These are phyloP conservation scores for Leccinum pellstonianum DNA, from an alignment of 768 basidiomycete genomes.

Conservation along the genomic window DNA sequence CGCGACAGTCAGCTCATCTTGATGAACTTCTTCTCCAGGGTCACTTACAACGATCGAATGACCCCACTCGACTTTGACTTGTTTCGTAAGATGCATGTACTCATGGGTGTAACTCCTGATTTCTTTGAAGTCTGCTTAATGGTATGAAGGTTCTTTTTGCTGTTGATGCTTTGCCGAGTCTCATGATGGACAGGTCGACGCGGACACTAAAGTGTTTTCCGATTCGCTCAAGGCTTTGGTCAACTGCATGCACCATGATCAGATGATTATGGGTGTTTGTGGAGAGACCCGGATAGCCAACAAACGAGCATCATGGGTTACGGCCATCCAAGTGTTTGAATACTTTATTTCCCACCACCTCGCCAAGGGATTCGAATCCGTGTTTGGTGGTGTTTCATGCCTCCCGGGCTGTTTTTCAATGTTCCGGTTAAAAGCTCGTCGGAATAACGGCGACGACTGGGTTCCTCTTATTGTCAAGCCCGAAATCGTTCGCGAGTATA, in stretches of 20 bases:
- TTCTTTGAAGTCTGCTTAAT: conserved; percentile 97
- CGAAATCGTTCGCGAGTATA: conserved; percentile 96
- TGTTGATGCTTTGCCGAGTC: not conserved
- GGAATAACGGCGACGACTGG: conserved; percentile 90
- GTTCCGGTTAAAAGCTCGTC: conserved; percentile 96
- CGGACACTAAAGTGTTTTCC: conserved; percentile 94
- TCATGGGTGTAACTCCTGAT: conserved; percentile 99
- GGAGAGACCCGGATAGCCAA: conserved; percentile 99
- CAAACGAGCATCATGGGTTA: conserved; percentile 98
- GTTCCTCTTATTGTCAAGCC: conserved; percentile 95
- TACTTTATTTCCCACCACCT: conserved; percentile 99
- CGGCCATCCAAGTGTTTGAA: conserved; percentile 96
- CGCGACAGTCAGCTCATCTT: conserved; percentile 97
- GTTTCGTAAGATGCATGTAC: conserved; percentile 91
- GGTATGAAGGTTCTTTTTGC: conserved; percentile 51
- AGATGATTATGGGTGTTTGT: conserved; percentile 98
- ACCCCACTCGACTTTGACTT: conserved; percentile 95
- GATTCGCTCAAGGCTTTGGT: conserved; percentile 88
- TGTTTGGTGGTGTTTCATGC: conserved; percentile 99
- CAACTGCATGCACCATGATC: conserved; percentile 98
- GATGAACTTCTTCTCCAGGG: conserved; percentile 99
- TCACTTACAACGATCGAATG: conserved; percentile 99
- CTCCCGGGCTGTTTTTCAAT: conserved; percentile 99
- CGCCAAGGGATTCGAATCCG: conserved; percentile 97
- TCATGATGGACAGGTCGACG: conserved; percentile 74